A percentile compares a stretch with the other conserved stretches of the same genome.
phyloP scores from a whole-genome alignment of 805 yeast species.

The Kluyveromyces dobzhanskii region DNA sequence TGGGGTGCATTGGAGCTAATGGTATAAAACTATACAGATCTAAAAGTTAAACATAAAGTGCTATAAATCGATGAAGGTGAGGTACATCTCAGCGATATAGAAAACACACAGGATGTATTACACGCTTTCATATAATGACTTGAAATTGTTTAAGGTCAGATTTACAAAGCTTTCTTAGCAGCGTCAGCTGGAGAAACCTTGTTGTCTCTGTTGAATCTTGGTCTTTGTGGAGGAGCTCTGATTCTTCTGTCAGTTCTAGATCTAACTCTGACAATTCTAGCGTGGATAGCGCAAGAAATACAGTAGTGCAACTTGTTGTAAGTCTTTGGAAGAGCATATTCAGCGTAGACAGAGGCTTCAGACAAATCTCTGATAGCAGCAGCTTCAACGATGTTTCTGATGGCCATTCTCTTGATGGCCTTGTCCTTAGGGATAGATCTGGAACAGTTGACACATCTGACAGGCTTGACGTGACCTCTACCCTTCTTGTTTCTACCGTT shows the following conservation, averaged over 20 bases:
- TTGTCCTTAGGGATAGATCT: slow-evolving; percentile 99
- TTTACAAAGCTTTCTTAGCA: slow-evolving; percentile 80
- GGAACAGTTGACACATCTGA: slow-evolving; percentile 99
- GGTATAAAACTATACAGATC: slow-evolving; percentile 4
- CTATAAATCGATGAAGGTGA: too few relatives aligned
- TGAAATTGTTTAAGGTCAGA: slow-evolving; percentile 7
- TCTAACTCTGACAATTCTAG: slow-evolving; percentile 99
- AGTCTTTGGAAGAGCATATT: slow-evolving; percentile 98
- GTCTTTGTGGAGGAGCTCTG: slow-evolving; percentile 99
- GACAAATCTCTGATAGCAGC: slow-evolving; percentile 99
- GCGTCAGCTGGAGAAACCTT: slow-evolving; percentile 96
- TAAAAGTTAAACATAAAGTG: background rate
- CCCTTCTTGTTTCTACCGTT: slow-evolving; percentile 99
- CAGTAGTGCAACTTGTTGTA: slow-evolving; percentile 99
- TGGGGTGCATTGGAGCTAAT: background rate
- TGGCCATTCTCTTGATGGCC: slow-evolving; percentile 99
- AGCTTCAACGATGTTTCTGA: slow-evolving; percentile 99
- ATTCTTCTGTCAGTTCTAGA: slow-evolving; percentile 97
- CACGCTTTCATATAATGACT: background rate
- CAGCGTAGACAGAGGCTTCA: slow-evolving; percentile 98
- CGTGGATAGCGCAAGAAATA: slow-evolving; percentile 99
- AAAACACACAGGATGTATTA: too few relatives aligned
- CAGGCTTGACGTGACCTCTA: slow-evolving; percentile 99
- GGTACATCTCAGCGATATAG: too few relatives aligned
- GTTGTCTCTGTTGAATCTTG: slow-evolving; percentile 94